Evolutionary conservation across 2,329 filamentous ascomycete species (phyloP), one percentile per base, ranked within the genome.

Genomic region (Cordyceps tenuipes): DNA sequence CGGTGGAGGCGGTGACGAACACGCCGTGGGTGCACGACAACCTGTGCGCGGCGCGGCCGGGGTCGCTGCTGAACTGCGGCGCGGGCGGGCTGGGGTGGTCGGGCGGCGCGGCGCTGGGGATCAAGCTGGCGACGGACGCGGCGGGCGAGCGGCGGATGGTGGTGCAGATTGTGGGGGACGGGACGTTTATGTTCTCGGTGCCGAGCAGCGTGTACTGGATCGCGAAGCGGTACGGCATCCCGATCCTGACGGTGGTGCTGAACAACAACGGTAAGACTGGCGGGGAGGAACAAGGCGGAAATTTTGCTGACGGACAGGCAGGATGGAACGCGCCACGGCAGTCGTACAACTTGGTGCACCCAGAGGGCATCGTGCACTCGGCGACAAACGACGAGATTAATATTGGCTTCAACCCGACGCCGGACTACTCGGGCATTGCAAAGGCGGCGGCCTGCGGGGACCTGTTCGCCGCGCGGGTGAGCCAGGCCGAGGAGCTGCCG

Each of bases 41-140:
- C 64, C 74, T 94, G 8, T 84, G 85, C 66, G 80, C 84, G 2
- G 85, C 80, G 0, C 68, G 84, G 0, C 89, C 89, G 0, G 88
- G 88, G 0, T 85, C 83, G 0, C 91, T 87, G 87, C 84, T 93
- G 67, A 92, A 91, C 70, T 92, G 89, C 68, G 89, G 89, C 1
- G 89, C 87, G 0, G 89, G 88, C 15, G 90, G 90, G 2, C 82
- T 93, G 0, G 89, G 89, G 2, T 93, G 89, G 89, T 89, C 85
- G 12, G 89, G 89, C 15, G 89, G 90, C 15, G 89, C 77, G 57
- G 86, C 87, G 0, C 71, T 93, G 3, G 90, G 89, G 2, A 86
- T 92, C 68, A 91, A 92, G 69, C 79, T 93, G 8, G 90, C 88
- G 0, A 83, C 70, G 0, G 72, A 74, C 31, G 66, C 64, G 55